Percentiles rank a stretch among this genome's conserved stretches.
Evolutionary conservation across 352 stramenopile genomes (phyloP).

Genomic region (Phytophthora niederhauseri): DNA sequence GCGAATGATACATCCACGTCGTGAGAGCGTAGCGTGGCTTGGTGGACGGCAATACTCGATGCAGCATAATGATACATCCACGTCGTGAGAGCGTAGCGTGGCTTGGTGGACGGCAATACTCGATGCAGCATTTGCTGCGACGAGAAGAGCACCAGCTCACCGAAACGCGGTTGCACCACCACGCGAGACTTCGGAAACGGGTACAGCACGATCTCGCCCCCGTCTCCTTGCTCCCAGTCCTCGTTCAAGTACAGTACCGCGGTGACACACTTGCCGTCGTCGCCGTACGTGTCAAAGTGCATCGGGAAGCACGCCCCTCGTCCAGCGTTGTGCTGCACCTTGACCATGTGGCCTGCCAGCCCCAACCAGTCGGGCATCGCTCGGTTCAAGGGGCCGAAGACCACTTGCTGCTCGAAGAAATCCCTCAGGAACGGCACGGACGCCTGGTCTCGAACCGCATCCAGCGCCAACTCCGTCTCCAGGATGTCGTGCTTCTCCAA

Average conservation of each 20-base stretch:
- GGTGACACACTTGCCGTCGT: constrained; percentile 85
- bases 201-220: constrained; percentile 83
- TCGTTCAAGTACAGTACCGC: constrained; percentile 89
- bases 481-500: constrained; percentile 83
- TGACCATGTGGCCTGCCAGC: constrained; percentile 65
- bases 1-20: constrained; percentile 71
- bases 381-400: constrained; percentile 49
- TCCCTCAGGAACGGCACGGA: constrained; percentile 51
- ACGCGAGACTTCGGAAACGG: constrained; percentile 70
- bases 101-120: constrained; percentile 55
- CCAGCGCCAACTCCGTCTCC: constrained; percentile 79
- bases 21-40: constrained; percentile 66
- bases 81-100: constrained; percentile 69
- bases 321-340: constrained; percentile 84
- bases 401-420: constrained; percentile 66
- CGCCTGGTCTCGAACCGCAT: constrained; percentile 29
- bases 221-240: constrained; percentile 67
- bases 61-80: constrained; percentile 84
- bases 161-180: constrained; percentile 58
- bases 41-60: constrained; percentile 64
- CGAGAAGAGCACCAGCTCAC: constrained; percentile 79
- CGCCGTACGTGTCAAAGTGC: constrained; percentile 87
- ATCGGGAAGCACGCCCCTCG: constrained; percentile 82
- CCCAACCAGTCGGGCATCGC: constrained; percentile 49
- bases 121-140: constrained; percentile 84